Base-by-base conservation (phyloP, 306 rosid species). In the Neltuma alba region DNA sequence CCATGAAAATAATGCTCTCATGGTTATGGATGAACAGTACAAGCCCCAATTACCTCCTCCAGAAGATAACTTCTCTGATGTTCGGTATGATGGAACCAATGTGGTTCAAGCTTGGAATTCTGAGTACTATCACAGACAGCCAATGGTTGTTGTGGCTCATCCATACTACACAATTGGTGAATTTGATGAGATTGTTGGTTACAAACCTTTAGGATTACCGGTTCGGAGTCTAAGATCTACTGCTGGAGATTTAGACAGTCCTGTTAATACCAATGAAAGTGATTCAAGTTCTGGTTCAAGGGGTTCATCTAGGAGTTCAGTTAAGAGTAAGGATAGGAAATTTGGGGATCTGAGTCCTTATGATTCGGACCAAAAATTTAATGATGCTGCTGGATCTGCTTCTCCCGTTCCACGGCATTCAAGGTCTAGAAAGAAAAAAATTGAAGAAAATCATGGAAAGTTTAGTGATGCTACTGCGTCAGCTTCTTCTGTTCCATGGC, bases 201-300 rank as follows among this genome's bases (percentile, higher is more conserved):
- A 88, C 77, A 83, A 86, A 58, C 94, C 97, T 14, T 76, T 96
- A 9, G 96, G 98, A 33, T 79, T 96, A 75, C 99, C 98, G 1
- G 82, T 96, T 79, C 82, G 99, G 72, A 96, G 98, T 84, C 82
- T 93, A 70, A 91, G 84, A 57, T 83, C 89, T 1, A 84, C 60
- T 66, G 76, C 83, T 2, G 83, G 80, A 14, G 86, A 84, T 37
- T 64, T 33, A 6, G 93, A 90, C 21, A 47, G 84, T 72, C 40
- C 64, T 47, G 83, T 76, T 38, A 76, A 76, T 74, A 66, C 76
- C 62, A 74, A 69, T 79, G 86, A 81, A 57, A 85, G 83, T 83
- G 97, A 91, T 81, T 89, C 89, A 38, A 80, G 94, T 76, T 87
- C 87, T 41, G 89, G 90, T 84, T 91, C 92, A n/a, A 70, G 68